Evolutionary conservation across 2,329 filamentous ascomycete species (phyloP), one percentile per base, ranked within the genome.

Genomic region (Leptographium radiaticola): DNA sequence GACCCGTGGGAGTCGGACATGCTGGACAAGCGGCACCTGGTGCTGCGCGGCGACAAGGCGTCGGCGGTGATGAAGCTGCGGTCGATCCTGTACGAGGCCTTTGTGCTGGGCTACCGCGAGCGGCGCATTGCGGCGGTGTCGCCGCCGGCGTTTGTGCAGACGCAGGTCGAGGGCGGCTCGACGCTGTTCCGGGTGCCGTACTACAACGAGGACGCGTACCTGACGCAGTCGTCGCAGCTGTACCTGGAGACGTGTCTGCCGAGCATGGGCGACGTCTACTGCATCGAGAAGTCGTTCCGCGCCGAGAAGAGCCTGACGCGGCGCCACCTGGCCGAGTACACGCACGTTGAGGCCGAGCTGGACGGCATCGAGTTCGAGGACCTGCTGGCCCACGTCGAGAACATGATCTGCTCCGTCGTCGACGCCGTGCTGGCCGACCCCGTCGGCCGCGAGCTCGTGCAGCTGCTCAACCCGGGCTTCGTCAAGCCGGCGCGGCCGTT

Each of bases 261-360:
- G 12, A 88, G 86, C 51, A 77, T 97, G 63, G 93, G 93, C 62
- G 88, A 96, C 67, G 89, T 96, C 52, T 98, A 94, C 79, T 97
- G 91, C 67, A 91, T 98, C 64, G 90, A 95, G 70, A 95, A 95
- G 70, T 97, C 91, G 2, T 98, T 98, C 84, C 90, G 93, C 58
- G 93, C 93, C 15, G 93, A 98, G 71, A 96, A 96, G 73, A 91
- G 86, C 8, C 76, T 97, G 55, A 98, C 93, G 50, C 86, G 93
- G 58, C 87, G 93, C 64, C 93, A 98, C 68, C 73, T 98, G 63
- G 52, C 89, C 49, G 93, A 98, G 71, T 98, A 96, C 75, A 95
- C 90, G 1, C 93, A 98, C 73, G 80, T 98, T 61, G 93, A 98
- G 72, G 91, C 85, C 56, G 93, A 98, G 70, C 78, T 98, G 56